A percentile compares a stretch with the other conserved stretches of the same genome.
These are phyloP conservation scores for Magnolia officinalis DNA, from an alignment of 164 flowering plant species.

Conservation along the genomic window DNA sequence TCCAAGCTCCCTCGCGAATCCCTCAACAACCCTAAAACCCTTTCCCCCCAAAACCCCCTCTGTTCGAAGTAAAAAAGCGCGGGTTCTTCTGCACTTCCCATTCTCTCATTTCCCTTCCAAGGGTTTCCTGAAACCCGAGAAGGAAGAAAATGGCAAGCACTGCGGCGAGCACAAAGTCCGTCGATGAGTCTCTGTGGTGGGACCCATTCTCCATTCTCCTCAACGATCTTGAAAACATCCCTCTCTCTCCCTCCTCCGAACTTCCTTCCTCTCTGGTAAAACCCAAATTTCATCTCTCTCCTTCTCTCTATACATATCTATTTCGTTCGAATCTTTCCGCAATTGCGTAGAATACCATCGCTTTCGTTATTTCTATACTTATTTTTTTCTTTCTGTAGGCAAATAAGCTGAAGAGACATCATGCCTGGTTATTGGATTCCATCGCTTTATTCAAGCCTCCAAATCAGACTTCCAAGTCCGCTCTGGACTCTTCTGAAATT, in stretches of 20 bases:
- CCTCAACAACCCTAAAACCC: no score
- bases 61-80: neutral
- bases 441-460: conserved; percentile 59
- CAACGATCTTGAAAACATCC: conserved; percentile 60
- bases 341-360: neutral
- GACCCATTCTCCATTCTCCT: conserved; percentile 65
- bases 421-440: conserved; percentile 65
- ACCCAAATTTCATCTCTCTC: conserved; percentile 3
- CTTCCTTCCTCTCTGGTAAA: conserved; percentile 53
- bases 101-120: neutral
- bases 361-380: neutral
- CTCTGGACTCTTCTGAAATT: conserved; percentile 49
- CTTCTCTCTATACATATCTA: neutral
- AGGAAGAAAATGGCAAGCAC: neutral
- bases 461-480: conserved; percentile 57
- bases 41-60: no score
- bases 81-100: neutral
- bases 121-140: neutral
- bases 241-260: conserved; percentile 33
- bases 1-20: no score
- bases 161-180: conserved; percentile 31
- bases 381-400: conserved; percentile 28
- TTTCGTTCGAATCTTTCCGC: neutral
- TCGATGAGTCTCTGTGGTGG: conserved; percentile 88
- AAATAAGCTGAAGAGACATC: conserved; percentile 63